Evolutionary conservation across 2,329 filamentous ascomycete genomes (phyloP), one percentile per base, ranked within the genome.

Genomic region (Paraconiothyrium brasiliense): DNA sequence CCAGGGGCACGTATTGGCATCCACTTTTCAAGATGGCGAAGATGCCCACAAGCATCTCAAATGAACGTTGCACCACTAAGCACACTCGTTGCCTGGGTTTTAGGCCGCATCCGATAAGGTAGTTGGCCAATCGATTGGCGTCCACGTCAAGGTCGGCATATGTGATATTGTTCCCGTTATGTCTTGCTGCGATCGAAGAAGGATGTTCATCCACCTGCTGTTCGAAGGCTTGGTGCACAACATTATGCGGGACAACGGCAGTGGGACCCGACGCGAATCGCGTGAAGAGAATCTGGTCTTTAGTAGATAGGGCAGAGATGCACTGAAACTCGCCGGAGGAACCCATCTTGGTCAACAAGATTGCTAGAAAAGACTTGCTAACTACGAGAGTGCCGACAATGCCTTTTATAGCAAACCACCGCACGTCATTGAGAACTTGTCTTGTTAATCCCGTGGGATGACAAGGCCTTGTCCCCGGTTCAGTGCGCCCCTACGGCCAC

Each of bases 1-100:
- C 87, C 2, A 89, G 79, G 3, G 86, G 86, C 5, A 88, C 81
- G 68, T 89, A 89, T 65, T 89, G 86, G 14, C 83, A 86, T 22
- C 86, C 86, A 51, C 83, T 83, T 59, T 85, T 85, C 37, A 89
- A 75, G 20, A 87, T 79, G 2, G 85, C 86, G 58, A 86, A 78
- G 52, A 88, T 87, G 22, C 83, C 85, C 54, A 87, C 79, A 7
- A 87, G 75, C 84, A 88, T 86, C 64, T 86, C 84, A 51, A 86
- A 74, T 43, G 85, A 83, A 14, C 86, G 80, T 61, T 83, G 84
- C 59, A 84, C 83, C n/a, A 88, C 81, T 30, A 88, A 78, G n/a
- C 84, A 84, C 6, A 87, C 79, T 41, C 83, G 78, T 65, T 86
- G 82, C 6, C 79, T 61, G 9, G 70, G 72, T 22, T 59, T 59